Conservation (phyloP, 2,329 filamentous ascomycete species). For the Epichloe festucae region DNA sequence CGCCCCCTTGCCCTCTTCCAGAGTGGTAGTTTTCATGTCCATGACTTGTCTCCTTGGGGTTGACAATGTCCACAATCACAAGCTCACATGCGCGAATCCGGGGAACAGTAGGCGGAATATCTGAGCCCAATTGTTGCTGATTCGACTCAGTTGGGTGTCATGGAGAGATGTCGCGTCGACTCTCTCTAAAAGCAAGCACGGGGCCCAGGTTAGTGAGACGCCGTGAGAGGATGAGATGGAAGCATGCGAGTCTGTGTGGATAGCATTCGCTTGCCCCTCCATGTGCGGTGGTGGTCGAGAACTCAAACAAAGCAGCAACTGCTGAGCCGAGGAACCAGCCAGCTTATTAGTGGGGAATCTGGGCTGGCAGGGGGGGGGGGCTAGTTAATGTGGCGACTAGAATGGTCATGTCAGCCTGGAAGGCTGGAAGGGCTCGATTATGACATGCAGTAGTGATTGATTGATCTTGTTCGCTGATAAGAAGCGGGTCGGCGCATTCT, state of each 20-base stretch:
- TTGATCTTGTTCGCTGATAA: no score
- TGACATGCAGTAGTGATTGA: no score
- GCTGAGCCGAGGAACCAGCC: conserved; percentile 6
- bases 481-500: no score
- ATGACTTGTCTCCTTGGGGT: conserved; percentile 4
- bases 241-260: not conserved
- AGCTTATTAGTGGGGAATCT: not conserved
- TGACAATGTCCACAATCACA: conserved; percentile 5
- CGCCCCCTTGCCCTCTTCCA: conserved; percentile 13
- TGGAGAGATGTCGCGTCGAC: not conserved
- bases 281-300: not conserved
- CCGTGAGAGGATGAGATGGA: not conserved
- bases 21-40: conserved; percentile 9
- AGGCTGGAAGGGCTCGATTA: no score
- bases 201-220: not conserved
- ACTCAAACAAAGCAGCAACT: not conserved
- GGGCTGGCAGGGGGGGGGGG: no score
- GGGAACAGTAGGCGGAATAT: no score
- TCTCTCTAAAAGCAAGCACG: not conserved
- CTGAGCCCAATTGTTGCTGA: not conserved
- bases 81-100: conserved; percentile 9
- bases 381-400: no score
- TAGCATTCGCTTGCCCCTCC: conserved; percentile 1
- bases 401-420: no score
- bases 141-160: not conserved